phyloP scores from a whole-genome alignment of 139 green algal genomes.

The Chlorella sp. region DNA sequence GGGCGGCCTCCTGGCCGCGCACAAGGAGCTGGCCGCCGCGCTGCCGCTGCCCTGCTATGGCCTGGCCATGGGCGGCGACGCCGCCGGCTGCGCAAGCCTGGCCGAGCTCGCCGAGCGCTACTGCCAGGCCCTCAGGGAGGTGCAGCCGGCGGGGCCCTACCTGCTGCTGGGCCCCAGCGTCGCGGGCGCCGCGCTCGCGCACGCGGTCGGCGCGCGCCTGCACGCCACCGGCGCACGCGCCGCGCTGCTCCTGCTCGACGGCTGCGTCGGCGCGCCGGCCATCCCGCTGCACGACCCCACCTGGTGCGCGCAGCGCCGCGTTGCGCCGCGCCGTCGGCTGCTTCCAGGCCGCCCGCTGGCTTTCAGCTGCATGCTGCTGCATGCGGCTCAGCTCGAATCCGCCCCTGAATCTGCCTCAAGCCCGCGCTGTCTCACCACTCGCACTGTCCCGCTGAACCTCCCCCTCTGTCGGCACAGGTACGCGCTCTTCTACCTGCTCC shows the following conservation, averaged over 20 bases:
- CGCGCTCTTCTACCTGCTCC: conserved; percentile 49
- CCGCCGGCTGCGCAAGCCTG: conserved; percentile 20
- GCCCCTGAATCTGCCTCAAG: no score
- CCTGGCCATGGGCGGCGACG: conserved; percentile 36
- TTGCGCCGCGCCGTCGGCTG: no score
- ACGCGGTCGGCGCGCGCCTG: conserved; percentile 45
- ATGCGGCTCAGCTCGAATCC: no score
- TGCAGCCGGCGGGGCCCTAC: conserved; percentile 66
- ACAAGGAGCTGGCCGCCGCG: conserved; percentile 30
- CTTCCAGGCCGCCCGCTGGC: no score
- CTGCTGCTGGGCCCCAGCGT: conserved; percentile 53
- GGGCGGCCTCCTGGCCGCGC: conserved; percentile 36
- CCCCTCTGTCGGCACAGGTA: conserved; percentile 20
- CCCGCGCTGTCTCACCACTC: background rate
- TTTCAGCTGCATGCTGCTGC: no score
- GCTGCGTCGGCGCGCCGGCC: conserved; percentile 38
- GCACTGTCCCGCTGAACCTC: background rate
- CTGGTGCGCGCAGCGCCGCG: conserved; percentile 23
- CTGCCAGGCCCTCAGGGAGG: conserved; percentile 24
- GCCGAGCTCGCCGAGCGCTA: conserved; percentile 38
- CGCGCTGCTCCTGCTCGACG: conserved; percentile 69
- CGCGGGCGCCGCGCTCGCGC: conserved; percentile 53
- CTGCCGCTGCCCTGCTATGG: conserved; percentile 41
- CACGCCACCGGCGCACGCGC: conserved; percentile 27
- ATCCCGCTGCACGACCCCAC: conserved; percentile 47